These are phyloP conservation scores for Podila minutissima DNA, from an alignment of 192 early-diverging fungal species.

Conservation along the genomic window DNA sequence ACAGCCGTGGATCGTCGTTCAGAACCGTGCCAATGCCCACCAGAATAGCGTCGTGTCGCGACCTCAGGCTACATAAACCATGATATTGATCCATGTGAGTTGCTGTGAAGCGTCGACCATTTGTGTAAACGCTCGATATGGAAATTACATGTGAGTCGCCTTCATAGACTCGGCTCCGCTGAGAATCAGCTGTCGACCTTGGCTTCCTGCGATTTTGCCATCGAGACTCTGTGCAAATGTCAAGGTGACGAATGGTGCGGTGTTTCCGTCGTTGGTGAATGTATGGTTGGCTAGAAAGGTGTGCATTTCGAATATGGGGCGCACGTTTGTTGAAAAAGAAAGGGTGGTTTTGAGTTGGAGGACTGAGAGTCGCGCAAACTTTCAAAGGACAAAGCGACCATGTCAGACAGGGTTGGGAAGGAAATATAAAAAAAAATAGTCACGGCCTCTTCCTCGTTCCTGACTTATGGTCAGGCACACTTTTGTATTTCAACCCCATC, in stretches of 20 bases:
- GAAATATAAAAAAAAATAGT: not conserved
- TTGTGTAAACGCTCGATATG: not conserved
- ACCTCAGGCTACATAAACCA: slow-evolving; percentile 61
- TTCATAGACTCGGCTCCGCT: slow-evolving; percentile 77
- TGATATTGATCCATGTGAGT: not conserved
- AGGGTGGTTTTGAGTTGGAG: no score
- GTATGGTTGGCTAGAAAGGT: slow-evolving; percentile 15
- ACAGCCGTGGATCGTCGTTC: slow-evolving; percentile 83
- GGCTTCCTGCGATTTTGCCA: slow-evolving; percentile 73
- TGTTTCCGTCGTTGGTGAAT: not conserved
- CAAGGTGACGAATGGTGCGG: slow-evolving; percentile 72
- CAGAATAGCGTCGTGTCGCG: slow-evolving; percentile 82
- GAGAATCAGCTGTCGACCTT: slow-evolving; percentile 70
- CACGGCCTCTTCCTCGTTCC: not conserved
- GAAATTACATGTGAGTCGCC: slow-evolving; percentile 77
- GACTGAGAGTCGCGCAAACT: slow-evolving; percentile 1
- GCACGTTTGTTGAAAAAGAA: no score
- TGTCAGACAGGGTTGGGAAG: not conserved
- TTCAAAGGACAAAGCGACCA: not conserved
- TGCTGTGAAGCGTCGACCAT: not conserved
- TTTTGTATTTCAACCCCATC: not conserved
- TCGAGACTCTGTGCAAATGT: slow-evolving; percentile 94
- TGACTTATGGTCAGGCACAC: not conserved
- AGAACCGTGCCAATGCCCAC: slow-evolving; percentile 88
- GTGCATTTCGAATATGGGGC: slow-evolving; percentile 1